Evolutionary conservation across 495 filamentous ascomycete genomes (phyloP).

Genomic region (Xylaria cubensis): DNA sequence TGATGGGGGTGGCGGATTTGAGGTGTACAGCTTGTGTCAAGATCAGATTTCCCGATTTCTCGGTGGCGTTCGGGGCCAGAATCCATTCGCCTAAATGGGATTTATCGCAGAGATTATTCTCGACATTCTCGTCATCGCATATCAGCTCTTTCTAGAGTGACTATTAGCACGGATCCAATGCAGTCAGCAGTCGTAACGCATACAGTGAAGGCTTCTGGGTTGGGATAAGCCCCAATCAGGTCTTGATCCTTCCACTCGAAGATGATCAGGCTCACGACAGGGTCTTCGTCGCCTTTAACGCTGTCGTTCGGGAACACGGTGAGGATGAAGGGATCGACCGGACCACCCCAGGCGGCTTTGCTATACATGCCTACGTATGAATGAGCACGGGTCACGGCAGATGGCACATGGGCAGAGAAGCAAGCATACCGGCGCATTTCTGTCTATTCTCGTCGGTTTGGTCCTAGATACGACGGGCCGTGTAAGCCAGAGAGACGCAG

Average conservation of each 20-base stretch:
- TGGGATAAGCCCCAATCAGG: constrained; percentile 68
- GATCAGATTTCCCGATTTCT: constrained; percentile 71
- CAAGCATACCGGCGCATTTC: constrained; percentile 71
- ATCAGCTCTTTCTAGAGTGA: constrained; percentile 68
- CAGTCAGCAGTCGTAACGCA: constrained; percentile 11
- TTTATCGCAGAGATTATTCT: constrained; percentile 71
- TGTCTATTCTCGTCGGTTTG: constrained; percentile 78
- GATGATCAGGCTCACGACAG: constrained; percentile 82
- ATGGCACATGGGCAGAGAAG: not conserved
- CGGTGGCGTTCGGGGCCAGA: constrained; percentile 72
- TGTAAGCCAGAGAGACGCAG: constrained; percentile 7
- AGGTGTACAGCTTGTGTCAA: constrained; percentile 81
- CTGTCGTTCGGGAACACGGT: constrained; percentile 75
- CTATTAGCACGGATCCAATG: constrained; percentile 27
- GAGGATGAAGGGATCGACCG: constrained; percentile 85
- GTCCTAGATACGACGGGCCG: constrained; percentile 55
- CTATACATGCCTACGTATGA: constrained; percentile 83
- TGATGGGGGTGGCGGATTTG: constrained; percentile 72
- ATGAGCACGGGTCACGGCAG: constrained; percentile 3
- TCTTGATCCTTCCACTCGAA: constrained; percentile 92
- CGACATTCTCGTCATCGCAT: constrained; percentile 73
- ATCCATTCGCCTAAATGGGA: constrained; percentile 87
- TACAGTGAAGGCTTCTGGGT: constrained; percentile 39
- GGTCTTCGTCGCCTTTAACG: constrained; percentile 64
- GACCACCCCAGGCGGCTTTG: constrained; percentile 86